Evolutionary conservation across 345 rosid genomes (phyloP).

Genomic region (Populus simonii): DNA sequence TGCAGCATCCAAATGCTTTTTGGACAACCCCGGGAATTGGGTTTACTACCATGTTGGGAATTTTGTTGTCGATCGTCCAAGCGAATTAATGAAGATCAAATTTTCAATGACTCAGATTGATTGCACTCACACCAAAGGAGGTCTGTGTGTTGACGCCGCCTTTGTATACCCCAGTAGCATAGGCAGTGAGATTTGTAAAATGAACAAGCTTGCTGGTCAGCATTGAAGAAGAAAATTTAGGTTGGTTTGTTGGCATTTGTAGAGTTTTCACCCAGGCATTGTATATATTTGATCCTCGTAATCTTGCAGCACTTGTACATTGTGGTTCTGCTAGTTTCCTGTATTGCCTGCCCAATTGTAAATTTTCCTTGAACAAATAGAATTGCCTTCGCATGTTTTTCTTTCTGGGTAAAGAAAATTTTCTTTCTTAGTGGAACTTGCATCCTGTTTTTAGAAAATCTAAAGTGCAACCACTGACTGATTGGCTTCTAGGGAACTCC

Average conservation of each 20-base stretch:
- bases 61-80: constrained; percentile 6
- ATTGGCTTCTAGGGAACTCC: no score
- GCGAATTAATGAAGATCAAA: constrained; percentile 3
- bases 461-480: no score
- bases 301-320: not conserved
- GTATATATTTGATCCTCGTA: not conserved
- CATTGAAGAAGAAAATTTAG: not conserved
- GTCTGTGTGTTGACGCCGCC: constrained; percentile 19
- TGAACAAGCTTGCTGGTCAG: not conserved
- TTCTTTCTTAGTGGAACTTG: no score
- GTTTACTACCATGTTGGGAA: constrained; percentile 17
- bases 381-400: not conserved
- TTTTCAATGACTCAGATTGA: constrained; percentile 28
- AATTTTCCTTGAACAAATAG: not conserved
- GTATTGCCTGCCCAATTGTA: not conserved
- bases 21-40: constrained; percentile 17
- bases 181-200: not conserved
- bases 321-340: not conserved
- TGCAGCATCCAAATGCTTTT: constrained; percentile 9
- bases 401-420: no score
- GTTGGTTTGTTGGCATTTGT: not conserved
- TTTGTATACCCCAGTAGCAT: constrained; percentile 8
- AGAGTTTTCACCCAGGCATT: not conserved
- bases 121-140: constrained; percentile 27
- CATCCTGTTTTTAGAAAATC: no score